Conservation (phyloP, 169 alveolate species). For the Cardiosporidium cionae region DNA sequence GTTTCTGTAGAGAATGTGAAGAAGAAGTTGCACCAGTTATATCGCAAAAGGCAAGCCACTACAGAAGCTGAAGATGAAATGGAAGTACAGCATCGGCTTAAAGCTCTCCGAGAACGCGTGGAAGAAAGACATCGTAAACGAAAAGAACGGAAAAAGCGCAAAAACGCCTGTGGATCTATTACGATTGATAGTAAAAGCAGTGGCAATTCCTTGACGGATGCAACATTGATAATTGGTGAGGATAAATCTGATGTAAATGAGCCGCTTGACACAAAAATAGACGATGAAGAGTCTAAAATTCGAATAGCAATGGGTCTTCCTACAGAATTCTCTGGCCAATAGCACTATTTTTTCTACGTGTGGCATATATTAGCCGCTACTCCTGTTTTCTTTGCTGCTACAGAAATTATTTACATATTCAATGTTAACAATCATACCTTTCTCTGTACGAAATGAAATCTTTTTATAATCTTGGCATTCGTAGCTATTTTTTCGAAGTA, state of each 20-base stretch:
- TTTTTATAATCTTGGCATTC: too few species aligned
- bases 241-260: background rate
- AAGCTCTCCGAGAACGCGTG: slow-evolving; percentile 42
- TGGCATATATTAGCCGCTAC: too few species aligned
- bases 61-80: background rate
- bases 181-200: background rate
- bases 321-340: slow-evolving; percentile 13
- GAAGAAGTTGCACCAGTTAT: slow-evolving; percentile 38
- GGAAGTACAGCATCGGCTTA: slow-evolving; percentile 25
- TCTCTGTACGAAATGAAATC: too few species aligned
- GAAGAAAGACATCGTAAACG: slow-evolving; percentile 21
- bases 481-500: too few species aligned
- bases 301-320: slow-evolving; percentile 37
- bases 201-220: background rate
- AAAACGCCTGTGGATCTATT: slow-evolving; percentile 9
- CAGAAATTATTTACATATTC: too few species aligned
- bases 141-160: slow-evolving; percentile 15
- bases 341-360: too few species aligned
- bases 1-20: slow-evolving; percentile 68
- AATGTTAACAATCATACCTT: too few species aligned
- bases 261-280: too few species aligned
- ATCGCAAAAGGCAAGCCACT: background rate
- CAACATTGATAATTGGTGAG: background rate
- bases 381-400: too few species aligned
- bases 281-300: slow-evolving; percentile 18